These are phyloP conservation scores for Podila horticola DNA, from an alignment of 192 early-diverging fungal species.

Conservation along the genomic window DNA sequence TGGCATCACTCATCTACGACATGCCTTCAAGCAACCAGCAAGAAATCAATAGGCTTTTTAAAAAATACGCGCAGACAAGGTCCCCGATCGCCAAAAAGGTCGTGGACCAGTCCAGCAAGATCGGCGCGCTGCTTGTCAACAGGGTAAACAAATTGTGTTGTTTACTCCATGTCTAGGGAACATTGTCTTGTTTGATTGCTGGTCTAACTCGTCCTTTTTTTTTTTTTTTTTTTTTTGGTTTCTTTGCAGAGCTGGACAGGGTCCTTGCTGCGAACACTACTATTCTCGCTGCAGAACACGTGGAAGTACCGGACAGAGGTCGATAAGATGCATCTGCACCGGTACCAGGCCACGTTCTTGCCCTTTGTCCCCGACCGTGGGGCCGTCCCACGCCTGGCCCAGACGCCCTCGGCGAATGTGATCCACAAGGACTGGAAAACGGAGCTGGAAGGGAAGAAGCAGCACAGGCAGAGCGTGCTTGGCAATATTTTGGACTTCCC, in stretches of 20 bases:
- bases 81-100: not conserved
- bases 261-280: not conserved
- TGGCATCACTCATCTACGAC: constrained; percentile 28
- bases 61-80: constrained; percentile 1
- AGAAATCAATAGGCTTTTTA: constrained; percentile 7
- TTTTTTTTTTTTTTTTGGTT: too few species aligned
- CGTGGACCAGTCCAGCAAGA: constrained; percentile 7
- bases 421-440: too few species aligned
- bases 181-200: too few species aligned
- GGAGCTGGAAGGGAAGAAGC: too few species aligned
- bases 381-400: not conserved
- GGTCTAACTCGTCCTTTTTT: too few species aligned
- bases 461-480: too few species aligned
- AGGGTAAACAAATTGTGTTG: too few species aligned
- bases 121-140: constrained; percentile 9
- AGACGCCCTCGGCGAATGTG: too few species aligned
- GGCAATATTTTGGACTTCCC: too few species aligned
- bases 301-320: constrained; percentile 2
- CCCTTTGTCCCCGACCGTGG: constrained; percentile 10
- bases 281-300: constrained; percentile 5
- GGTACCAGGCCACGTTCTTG: constrained; percentile 25
- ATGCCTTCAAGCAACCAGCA: not conserved
- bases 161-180: too few species aligned
- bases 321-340: constrained; percentile 3
- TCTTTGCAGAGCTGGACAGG: constrained; percentile 1